A percentile compares a stretch with the other conserved stretches of the same genome.
Evolutionary conservation across 2,329 filamentous ascomycete genomes (phyloP).

Genomic region (Colletotrichum endophyticum): DNA sequence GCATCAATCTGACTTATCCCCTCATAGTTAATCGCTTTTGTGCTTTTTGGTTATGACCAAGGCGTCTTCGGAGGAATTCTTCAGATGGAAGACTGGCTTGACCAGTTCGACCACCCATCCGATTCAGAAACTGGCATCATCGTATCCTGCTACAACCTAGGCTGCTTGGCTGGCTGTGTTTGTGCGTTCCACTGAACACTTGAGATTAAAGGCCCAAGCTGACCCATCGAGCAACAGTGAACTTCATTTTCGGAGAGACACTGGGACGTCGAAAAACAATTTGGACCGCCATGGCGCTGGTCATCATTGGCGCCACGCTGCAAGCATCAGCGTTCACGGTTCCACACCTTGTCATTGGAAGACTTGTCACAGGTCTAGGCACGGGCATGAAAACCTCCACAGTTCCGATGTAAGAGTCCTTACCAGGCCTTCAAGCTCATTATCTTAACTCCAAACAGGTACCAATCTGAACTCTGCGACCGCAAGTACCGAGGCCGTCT

Average conservation of each 20-base stretch:
- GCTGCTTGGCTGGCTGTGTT: constrained; percentile 45
- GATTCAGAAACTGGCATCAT: constrained; percentile 33
- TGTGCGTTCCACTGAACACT: not conserved
- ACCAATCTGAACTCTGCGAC: constrained; percentile 50
- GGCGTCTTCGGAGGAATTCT: constrained; percentile 53
- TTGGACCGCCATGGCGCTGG: constrained; percentile 32
- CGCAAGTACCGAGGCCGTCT: constrained; percentile 45
- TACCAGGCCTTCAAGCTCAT: not conserved
- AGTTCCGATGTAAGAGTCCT: constrained; percentile 33
- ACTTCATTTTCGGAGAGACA: constrained; percentile 34
- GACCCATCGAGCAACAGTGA: not conserved
- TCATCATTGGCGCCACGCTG: constrained; percentile 37
- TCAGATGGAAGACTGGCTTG: constrained; percentile 45
- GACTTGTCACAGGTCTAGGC: constrained; percentile 44
- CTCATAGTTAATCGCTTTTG: constrained; percentile 22
- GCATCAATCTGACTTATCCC: fast-evolving
- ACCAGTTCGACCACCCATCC: constrained; percentile 28
- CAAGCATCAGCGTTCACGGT: constrained; percentile 37
- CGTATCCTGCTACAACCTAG: constrained; percentile 40
- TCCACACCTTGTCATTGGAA: constrained; percentile 46
- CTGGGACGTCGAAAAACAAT: constrained; percentile 37
- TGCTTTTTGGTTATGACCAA: constrained; percentile 51
- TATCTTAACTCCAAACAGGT: constrained; percentile 21
- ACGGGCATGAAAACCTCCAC: constrained; percentile 40
- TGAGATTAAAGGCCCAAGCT: not conserved